Conservation (phyloP, 2,329 filamentous ascomycete genomes). For the Fusarium sp. region DNA sequence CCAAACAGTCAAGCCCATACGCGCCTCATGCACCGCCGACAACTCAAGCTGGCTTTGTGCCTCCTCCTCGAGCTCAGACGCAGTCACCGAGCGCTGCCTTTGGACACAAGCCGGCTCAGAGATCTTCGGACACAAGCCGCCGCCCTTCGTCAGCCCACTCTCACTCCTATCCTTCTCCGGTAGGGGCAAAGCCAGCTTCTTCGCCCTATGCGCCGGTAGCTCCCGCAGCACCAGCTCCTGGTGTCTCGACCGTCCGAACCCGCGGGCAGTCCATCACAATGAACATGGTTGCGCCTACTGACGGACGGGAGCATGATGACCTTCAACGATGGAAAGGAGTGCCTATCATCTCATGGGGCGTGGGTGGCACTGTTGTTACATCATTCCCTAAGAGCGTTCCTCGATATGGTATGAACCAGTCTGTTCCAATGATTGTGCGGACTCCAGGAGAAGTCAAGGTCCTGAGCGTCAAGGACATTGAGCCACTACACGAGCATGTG, state of each 20-base stretch:
- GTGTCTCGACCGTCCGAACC: conserved; percentile 52
- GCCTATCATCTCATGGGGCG: conserved; percentile 88
- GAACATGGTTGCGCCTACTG: conserved; percentile 71
- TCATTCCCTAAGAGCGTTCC: conserved; percentile 91
- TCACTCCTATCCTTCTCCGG: conserved; percentile 57
- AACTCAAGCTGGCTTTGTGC: conserved; percentile 60
- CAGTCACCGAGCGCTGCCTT: conserved; percentile 69
- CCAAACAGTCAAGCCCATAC: conserved; percentile 67
- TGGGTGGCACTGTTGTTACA: conserved; percentile 84
- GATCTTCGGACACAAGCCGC: conserved; percentile 59
- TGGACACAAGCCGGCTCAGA: conserved; percentile 52
- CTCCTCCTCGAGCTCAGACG: conserved; percentile 71
- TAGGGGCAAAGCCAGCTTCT: conserved; percentile 44
- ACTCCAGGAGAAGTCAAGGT: conserved; percentile 85
- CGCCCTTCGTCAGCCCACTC: conserved; percentile 68
- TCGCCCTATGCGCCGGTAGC: conserved; percentile 46
- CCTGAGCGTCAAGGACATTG: conserved; percentile 78
- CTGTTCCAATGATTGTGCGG: conserved; percentile 81
- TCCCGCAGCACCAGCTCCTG: conserved; percentile 13
- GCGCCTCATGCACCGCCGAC: conserved; percentile 55
- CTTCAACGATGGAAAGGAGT: conserved; percentile 91
- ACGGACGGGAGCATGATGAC: conserved; percentile 78
- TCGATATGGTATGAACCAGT: conserved; percentile 81
- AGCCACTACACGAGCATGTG: conserved; percentile 78
- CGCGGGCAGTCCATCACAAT: conserved; percentile 67